These are phyloP conservation scores for Pseudonectria buxi DNA, from an alignment of 2,329 filamentous ascomycete genomes.

Conservation along the genomic window DNA sequence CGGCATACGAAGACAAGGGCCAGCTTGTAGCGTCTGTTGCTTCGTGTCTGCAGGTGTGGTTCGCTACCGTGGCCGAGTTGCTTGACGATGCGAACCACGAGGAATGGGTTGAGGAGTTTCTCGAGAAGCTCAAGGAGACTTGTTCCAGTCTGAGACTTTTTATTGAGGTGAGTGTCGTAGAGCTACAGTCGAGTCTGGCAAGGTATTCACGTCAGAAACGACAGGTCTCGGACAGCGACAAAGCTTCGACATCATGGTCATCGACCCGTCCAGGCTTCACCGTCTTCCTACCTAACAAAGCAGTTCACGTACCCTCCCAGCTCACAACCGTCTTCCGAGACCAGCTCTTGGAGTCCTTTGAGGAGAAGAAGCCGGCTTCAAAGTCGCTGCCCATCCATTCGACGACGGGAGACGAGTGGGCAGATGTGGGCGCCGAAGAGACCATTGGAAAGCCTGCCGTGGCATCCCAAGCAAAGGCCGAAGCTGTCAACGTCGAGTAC, in stretches of 20 bases:
- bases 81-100: slow-evolving; percentile 35
- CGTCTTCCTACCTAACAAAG: slow-evolving; percentile 30
- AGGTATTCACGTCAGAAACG: neutral
- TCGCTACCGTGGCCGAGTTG: slow-evolving; percentile 31
- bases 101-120: slow-evolving; percentile 35
- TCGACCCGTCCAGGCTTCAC: slow-evolving; percentile 30
- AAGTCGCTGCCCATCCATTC: slow-evolving; percentile 12
- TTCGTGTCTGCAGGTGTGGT: slow-evolving; percentile 33
- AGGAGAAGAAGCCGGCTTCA: slow-evolving; percentile 12
- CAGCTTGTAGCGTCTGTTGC: slow-evolving; percentile 32
- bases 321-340: slow-evolving; percentile 30
- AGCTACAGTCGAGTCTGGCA: too few species aligned
- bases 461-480: neutral
- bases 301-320: slow-evolving; percentile 25
- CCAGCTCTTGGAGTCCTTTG: slow-evolving; percentile 30
- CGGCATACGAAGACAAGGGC: slow-evolving; percentile 33
- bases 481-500: slow-evolving; percentile 16
- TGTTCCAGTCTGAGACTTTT: slow-evolving; percentile 25
- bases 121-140: slow-evolving; percentile 27
- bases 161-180: slow-evolving; percentile 27
- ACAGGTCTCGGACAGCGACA: slow-evolving; percentile 17
- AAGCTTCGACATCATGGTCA: slow-evolving; percentile 32
- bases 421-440: slow-evolving; percentile 31
- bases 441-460: slow-evolving; percentile 5
- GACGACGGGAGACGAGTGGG: slow-evolving; percentile 36